phyloP scores from a whole-genome alignment of 331 rosid species.

The Dryas integrifolia region DNA sequence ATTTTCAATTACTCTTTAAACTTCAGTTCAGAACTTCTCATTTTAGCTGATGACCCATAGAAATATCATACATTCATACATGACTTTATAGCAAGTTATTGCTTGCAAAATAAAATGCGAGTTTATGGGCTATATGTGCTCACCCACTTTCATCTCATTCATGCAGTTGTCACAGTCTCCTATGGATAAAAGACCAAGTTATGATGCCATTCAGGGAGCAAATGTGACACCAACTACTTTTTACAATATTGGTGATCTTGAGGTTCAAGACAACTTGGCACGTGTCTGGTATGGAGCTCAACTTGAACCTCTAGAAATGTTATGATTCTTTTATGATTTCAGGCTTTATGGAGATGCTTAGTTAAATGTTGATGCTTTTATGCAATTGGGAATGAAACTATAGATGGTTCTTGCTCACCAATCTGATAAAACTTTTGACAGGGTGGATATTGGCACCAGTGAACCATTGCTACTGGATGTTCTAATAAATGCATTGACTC shows the following conservation, averaged over 20 bases:
- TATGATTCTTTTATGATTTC: slow-evolving; percentile 6
- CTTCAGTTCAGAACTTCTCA: neutral
- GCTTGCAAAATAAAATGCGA: neutral
- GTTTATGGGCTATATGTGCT: slow-evolving; percentile 13
- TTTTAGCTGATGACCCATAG: neutral
- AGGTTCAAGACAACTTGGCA: slow-evolving; percentile 88
- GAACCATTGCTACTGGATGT: slow-evolving; percentile 78
- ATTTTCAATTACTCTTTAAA: slow-evolving; percentile 14
- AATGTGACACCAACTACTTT: slow-evolving; percentile 78
- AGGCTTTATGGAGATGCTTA: slow-evolving; percentile 1
- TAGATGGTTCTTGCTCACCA: slow-evolving; percentile 2
- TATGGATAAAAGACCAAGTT: slow-evolving; percentile 67
- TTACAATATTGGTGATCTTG: slow-evolving; percentile 91
- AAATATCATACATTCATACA: neutral
- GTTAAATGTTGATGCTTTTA: neutral
- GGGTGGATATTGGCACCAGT: slow-evolving; percentile 82
- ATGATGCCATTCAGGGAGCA: slow-evolving; percentile 76
- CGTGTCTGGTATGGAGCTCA: slow-evolving; percentile 61
- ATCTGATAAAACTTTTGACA: slow-evolving; percentile 35
- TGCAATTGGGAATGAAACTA: neutral
- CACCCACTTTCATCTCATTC: slow-evolving; percentile 21
- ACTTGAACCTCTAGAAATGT: neutral
- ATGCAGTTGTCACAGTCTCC: slow-evolving; percentile 76
- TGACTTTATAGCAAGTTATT: slow-evolving; percentile 11
- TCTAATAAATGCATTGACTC: slow-evolving; percentile 80